Evolutionary conservation across 2,329 filamentous ascomycete species (phyloP).

Genomic region (Trichoderma aggressivum): DNA sequence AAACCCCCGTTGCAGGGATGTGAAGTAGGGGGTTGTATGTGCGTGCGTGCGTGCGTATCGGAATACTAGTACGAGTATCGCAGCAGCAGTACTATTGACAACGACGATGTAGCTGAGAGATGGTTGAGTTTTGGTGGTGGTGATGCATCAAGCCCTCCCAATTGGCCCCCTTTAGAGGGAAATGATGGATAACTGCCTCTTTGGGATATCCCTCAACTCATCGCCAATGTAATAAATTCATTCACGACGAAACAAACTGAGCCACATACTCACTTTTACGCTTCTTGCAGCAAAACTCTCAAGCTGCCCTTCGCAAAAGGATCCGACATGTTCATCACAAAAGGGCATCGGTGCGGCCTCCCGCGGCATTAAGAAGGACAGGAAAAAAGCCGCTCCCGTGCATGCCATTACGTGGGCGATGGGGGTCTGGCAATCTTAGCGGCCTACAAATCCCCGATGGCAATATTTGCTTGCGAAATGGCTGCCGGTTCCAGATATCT

Average conservation of each 20-base stretch:
- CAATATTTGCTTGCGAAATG: slow-evolving; percentile 9
- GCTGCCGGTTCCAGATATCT: neutral
- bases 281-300: neutral
- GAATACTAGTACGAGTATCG: neutral
- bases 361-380: neutral
- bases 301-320: neutral
- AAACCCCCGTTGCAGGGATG: slow-evolving; percentile 1
- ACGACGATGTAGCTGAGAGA: neutral
- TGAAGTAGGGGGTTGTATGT: neutral
- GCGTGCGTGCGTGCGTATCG: neutral
- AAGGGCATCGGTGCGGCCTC: neutral
- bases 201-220: neutral
- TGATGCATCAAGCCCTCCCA: neutral
- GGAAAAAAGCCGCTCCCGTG: neutral
- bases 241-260: neutral
- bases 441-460: neutral
- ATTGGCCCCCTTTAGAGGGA: neutral
- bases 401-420: slow-evolving; percentile 6
- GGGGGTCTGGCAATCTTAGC: neutral
- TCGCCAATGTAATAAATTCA: neutral
- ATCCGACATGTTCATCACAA: neutral
- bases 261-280: neutral
- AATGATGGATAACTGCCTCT: neutral
- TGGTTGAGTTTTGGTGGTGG: neutral
- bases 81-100: neutral